Percentiles rank a stretch among this genome's conserved stretches.
Evolutionary conservation across 352 stramenopile species (phyloP).

Genomic region (Globisporangium spinosum): DNA sequence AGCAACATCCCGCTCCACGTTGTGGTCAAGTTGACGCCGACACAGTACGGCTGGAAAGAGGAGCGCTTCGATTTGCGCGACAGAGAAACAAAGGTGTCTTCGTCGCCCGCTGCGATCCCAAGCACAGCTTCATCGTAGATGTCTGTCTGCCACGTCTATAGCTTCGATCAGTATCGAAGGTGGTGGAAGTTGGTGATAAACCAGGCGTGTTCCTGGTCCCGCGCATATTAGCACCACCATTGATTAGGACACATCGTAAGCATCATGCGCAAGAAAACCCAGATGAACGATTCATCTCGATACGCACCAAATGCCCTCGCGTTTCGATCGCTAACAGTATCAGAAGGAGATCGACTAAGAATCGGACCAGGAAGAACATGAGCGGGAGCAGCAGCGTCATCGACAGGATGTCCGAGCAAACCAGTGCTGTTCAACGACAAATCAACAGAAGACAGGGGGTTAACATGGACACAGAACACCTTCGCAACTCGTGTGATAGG

Average conservation of each 20-base stretch:
- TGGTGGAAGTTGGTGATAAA: slow-evolving; percentile 68
- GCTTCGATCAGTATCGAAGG: slow-evolving; percentile 28
- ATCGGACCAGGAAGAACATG: slow-evolving; percentile 51
- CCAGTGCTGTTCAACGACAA: slow-evolving; percentile 21
- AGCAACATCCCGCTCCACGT: slow-evolving; percentile 40
- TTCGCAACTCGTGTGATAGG: background rate
- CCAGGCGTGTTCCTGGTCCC: slow-evolving; percentile 43
- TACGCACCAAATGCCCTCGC: slow-evolving; percentile 44
- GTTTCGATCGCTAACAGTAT: slow-evolving; percentile 35
- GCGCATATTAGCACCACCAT: background rate
- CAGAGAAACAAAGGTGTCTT: background rate
- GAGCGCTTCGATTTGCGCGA: slow-evolving; percentile 38
- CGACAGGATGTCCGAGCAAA: slow-evolving; percentile 34
- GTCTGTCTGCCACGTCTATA: background rate
- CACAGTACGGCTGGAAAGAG: slow-evolving; percentile 45
- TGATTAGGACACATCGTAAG: background rate
- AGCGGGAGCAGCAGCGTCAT: slow-evolving; percentile 49
- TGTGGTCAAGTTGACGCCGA: slow-evolving; percentile 45
- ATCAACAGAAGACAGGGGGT: background rate
- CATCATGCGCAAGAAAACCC: background rate
- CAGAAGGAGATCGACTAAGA: slow-evolving; percentile 51
- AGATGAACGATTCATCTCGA: background rate
- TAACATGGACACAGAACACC: background rate
- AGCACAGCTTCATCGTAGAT: background rate
- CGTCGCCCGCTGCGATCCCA: background rate